Evolutionary conservation across 179 eudicot genomes (phyloP), one percentile per base, ranked within the genome.

Genomic region (Silene vulgaris): DNA sequence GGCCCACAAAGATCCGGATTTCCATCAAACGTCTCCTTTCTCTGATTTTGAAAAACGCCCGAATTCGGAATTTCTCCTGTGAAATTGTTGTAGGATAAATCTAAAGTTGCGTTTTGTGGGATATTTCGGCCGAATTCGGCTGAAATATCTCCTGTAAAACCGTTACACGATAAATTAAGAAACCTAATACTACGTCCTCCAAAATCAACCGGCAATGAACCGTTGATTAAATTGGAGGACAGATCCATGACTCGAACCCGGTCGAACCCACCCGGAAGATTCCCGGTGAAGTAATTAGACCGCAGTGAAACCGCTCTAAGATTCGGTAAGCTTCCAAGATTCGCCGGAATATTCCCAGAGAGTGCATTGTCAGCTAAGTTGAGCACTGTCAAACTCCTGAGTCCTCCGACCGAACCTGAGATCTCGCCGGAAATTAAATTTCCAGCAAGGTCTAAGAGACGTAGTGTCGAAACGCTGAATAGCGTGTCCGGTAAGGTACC

Each of bases 11-110:
- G 83, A 74, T 81, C 81, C 9, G 86, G 62, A 60, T 93, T 93
- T 1, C 97, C 98, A 12, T 79, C 75, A 71, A 82, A 90, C 1
- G 96, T 86, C 8, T 73, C 77, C 8, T 48, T 71, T 1, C 77
- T 73, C 69, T 93, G 93, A 61, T 82, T 82, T 37, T 70, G 11
- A 29, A 91, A 88, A 20, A 89, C 79, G 0, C 52, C 48, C 0
- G 81, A 76, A 17, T 84, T 83, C 17, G 98, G 97, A 30, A 93
- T 85, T 45, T 79, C 76, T 0, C 98, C 98, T 0, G 92, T 84
- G 59, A 94, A 57, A 52, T 92, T 90, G 68, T 94, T 94, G 82
- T 73, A 86, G 0, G 98, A 92, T 52, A 94, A 82, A 84, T 92
- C 98, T 1, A 94, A 66, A 0, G 87, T 88, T 6, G 92, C 89